Evolutionary conservation across 2,329 filamentous ascomycete species (phyloP), one percentile per base, ranked within the genome.

Genomic region (Boeremia exigua): DNA sequence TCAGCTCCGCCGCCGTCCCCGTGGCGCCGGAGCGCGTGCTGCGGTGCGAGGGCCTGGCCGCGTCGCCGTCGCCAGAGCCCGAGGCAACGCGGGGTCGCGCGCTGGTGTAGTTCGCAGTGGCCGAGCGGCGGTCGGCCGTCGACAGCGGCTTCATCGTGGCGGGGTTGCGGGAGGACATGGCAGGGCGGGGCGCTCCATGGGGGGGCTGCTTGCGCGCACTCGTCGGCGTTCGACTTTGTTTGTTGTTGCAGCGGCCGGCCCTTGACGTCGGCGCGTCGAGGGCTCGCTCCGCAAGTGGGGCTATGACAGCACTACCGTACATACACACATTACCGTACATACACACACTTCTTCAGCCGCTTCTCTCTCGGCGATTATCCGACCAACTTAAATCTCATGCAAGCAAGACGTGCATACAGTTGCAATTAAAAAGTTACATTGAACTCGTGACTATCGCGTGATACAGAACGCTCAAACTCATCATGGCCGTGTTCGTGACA

Each of bases 51-150:
- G 71, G 59, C 4, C 64, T 65, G 27, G 52, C 47, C 6, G 68
- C 68, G 48, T 70, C 63, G 29, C 74, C 70, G 55, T 75, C 71
- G 48, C 63, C 67, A 19, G 58, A 52, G 38, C 62, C 59, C 33
- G 72, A 72, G 40, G 71, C 60, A 45, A 71, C 73, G 70, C 72
- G 75, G 69, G 74, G 72, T 65, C 73, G 71, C 49, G 73, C 59
- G 28, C 67, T 65, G 33, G 69, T 58, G 61, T 69, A 67, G 46
- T 66, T 67, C 44, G 71, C 66, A 60, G 69, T 65, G 51, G 71
- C 63, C 8, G 71, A 61, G 48, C 70, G 70, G 38, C 68, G 62
- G 23, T 76, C 74, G 66, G 68, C 65, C 32, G 62, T 58, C 12
- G 71, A 59, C 39, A 66, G 61, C 48, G 66, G 62, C 49, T 72